Base-by-base conservation (phyloP, 306 rosid genomes). In the Rosa multiflora region DNA sequence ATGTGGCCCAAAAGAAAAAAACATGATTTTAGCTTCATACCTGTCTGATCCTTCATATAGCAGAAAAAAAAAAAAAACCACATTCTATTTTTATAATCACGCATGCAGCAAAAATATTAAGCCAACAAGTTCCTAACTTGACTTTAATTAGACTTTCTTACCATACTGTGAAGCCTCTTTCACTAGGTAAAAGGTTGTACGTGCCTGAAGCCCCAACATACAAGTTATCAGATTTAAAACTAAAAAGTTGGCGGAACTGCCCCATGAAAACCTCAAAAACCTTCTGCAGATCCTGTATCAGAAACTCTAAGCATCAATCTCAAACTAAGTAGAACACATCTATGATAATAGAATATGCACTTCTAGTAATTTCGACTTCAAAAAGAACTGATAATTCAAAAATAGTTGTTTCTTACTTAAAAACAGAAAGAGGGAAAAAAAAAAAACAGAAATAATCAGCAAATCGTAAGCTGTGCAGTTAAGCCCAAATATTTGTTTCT, bases 231-330 rank as follows among this genome's bases (percentile, higher is more conserved):
- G 98, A 91, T 80, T 88, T 95, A 43, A 95, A 93, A 84, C 98
- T 98, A 83, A 95, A 89, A 72, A 95, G 97, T 81, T 95, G 99
- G 78, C 98, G 88, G 83, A 95, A 69, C 87, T 95, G 99, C 83
- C 97, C 99, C 90, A 91, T 85, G 80, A 91, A 82, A 83, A 93
- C 91, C 83, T 95, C 92, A 85, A 88, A 86, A 78, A 91, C 80
- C 82, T 76, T 89, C 85, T 84, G 89, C 70, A 91, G 88, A 79
- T 91, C 98, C 99, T 95, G 91, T 88, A 87, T 78, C 82, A 85
- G 79, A 85, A 86, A 82, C 73, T 26, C 69, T 58, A 85, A 29
- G 77, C 73, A 83, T 84, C 85, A 83, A 78, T 67, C 66, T 58
- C 42, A 61, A 78, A 71, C 69, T 62, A 80, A 78, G 67, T 77